Evolutionary conservation across 2,329 filamentous ascomycete species (phyloP).

Genomic region (Botrytis porri): DNA sequence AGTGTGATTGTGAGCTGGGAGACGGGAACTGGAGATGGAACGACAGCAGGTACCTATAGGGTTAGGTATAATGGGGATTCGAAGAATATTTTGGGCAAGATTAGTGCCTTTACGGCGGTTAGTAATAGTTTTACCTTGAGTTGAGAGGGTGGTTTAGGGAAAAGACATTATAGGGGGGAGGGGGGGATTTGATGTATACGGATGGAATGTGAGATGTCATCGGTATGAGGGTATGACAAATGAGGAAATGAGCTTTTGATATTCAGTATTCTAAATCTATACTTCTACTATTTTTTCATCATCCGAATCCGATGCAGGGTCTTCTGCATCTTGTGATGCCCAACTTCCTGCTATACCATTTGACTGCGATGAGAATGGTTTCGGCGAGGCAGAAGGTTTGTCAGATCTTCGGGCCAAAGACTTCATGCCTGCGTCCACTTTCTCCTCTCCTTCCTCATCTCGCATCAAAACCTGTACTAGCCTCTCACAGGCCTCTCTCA

Average conservation of each 20-base stretch:
- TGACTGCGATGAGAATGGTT: slow-evolving; percentile 19
- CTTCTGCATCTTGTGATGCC: slow-evolving; percentile 29
- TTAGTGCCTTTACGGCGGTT: slow-evolving; percentile 66
- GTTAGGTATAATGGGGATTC: slow-evolving; percentile 80
- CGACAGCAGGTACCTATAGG: slow-evolving; percentile 66
- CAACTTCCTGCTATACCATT: slow-evolving; percentile 23
- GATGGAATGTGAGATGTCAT: not conserved
- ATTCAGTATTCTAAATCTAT: slow-evolving; percentile 23
- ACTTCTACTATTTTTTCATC: slow-evolving; percentile 39
- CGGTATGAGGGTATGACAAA: not conserved
- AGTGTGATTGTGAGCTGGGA: slow-evolving; percentile 80
- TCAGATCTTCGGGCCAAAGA: slow-evolving; percentile 26
- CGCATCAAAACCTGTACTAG: slow-evolving; percentile 66
- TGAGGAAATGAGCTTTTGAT: not conserved
- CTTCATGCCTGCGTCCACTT: slow-evolving; percentile 34
- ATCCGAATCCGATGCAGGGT: slow-evolving; percentile 31
- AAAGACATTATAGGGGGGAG: not conserved
- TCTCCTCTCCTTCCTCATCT: slow-evolving; percentile 37
- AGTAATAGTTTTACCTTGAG: slow-evolving; percentile 42
- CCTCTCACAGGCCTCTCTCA: slow-evolving; percentile 81
- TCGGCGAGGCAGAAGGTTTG: slow-evolving; percentile 7
- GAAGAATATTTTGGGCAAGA: slow-evolving; percentile 58
- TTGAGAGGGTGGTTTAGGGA: not conserved
- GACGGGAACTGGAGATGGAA: slow-evolving; percentile 51
- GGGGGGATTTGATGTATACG: not conserved